Evolutionary conservation across 2,329 filamentous ascomycete species (phyloP).

Genomic region (Alternaria arborescens): DNA sequence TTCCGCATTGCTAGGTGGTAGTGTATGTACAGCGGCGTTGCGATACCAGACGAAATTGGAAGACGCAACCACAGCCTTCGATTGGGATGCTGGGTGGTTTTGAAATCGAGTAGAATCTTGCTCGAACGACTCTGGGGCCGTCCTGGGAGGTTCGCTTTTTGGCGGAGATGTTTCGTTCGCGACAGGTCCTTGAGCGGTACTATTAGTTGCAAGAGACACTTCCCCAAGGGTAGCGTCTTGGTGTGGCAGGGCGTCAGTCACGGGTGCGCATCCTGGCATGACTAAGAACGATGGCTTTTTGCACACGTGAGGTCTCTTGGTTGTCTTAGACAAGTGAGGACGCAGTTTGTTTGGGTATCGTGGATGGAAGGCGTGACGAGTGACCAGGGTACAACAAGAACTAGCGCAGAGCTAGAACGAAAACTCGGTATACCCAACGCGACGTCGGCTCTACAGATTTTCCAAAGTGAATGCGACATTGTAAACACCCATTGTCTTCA

Average conservation of each 20-base stretch:
- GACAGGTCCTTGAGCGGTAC: not conserved
- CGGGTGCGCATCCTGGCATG: not conserved
- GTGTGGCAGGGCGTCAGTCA: not conserved
- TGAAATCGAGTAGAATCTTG: not conserved
- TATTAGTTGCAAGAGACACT: not conserved
- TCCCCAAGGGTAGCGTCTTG: not conserved
- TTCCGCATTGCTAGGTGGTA: slow-evolving; percentile 11
- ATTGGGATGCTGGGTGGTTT: not conserved
- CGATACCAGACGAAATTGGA: slow-evolving; percentile 16
- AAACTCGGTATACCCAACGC: not conserved
- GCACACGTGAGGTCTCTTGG: not conserved
- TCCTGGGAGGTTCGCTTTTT: not conserved
- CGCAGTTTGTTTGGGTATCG: not conserved
- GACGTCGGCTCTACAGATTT: not conserved
- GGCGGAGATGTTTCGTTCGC: not conserved
- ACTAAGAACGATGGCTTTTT: not conserved
- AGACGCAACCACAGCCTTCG: not conserved
- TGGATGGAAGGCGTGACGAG: not conserved
- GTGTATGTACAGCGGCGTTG: slow-evolving; percentile 26
- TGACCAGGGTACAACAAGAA: not conserved
- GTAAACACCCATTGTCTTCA: not conserved
- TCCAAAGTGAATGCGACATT: not conserved
- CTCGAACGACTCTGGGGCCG: not conserved
- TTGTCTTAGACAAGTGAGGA: not conserved
- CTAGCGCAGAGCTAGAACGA: not conserved